Conservation (phyloP, 495 filamentous ascomycete genomes). For the Halenospora varia region DNA sequence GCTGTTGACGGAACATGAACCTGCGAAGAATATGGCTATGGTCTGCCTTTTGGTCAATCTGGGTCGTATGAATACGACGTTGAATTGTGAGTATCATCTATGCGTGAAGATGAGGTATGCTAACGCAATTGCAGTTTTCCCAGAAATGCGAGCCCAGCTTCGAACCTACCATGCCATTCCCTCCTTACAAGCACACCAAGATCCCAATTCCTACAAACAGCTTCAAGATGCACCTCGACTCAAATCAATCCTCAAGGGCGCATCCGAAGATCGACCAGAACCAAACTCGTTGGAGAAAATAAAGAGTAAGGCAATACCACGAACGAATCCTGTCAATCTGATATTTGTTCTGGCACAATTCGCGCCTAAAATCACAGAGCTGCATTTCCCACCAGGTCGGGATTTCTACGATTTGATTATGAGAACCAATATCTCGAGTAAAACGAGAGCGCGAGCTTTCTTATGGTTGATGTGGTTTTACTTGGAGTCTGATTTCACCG, state of each 20-base stretch:
- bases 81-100: conserved; percentile 70
- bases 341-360: conserved; percentile 93
- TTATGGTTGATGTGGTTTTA: conserved; percentile 99
- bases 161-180: conserved; percentile 98
- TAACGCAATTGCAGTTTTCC: conserved; percentile 70
- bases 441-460: conserved; percentile 82
- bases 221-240: conserved; percentile 93
- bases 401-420: conserved; percentile 98
- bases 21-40: conserved; percentile 98
- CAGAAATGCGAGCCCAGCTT: conserved; percentile 97
- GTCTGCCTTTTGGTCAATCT: conserved; percentile 96
- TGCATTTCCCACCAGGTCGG: conserved; percentile 78
- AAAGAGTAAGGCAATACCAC: conserved; percentile 59
- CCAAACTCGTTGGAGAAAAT: conserved; percentile 83
- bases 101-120: conserved; percentile 10
- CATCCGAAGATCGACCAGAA: conserved; percentile 87
- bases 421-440: conserved; percentile 76
- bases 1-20: conserved; percentile 84
- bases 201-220: conserved; percentile 95
- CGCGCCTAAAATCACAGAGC: conserved; percentile 85
- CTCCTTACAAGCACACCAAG: conserved; percentile 89
- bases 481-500: conserved; percentile 89
- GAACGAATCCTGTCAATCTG: conserved; percentile 95
- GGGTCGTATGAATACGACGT: conserved; percentile 96
- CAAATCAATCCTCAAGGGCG: conserved; percentile 96